Conservation (phyloP, 257 asterid species). For the Handroanthus guayacan region DNA sequence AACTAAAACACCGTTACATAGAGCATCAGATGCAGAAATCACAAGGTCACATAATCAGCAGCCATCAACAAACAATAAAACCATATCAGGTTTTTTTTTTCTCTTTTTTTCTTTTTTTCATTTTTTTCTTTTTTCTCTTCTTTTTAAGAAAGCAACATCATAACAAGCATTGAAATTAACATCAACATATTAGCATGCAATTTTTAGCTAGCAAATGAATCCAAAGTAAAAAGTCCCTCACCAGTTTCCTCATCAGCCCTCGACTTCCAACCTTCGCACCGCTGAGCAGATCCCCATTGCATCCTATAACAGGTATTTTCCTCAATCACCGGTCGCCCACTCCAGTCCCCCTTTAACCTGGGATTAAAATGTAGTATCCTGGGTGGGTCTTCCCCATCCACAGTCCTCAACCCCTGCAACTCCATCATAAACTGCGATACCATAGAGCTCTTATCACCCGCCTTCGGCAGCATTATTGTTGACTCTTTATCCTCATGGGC, state of each 20-base stretch:
- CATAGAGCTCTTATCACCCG: constrained; percentile 43
- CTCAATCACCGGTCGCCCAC: constrained; percentile 82
- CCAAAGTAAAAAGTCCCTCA: constrained; percentile 40
- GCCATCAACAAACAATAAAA: constrained; percentile 28
- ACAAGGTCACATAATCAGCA: constrained; percentile 24
- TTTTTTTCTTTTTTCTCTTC: too few species aligned
- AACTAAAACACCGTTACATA: neutral
- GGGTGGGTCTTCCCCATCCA: constrained; percentile 97
- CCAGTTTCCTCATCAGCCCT: constrained; percentile 88
- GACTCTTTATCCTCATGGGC: constrained; percentile 59
- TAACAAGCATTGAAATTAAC: constrained; percentile 14
- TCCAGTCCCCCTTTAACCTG: constrained; percentile 93
- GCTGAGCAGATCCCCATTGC: constrained; percentile 91
- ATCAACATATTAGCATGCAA: constrained; percentile 22
- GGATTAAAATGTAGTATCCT: constrained; percentile 93
- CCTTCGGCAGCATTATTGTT: constrained; percentile 47
- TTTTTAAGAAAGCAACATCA: neutral
- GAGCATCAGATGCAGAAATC: constrained; percentile 10
- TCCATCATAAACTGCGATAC: constrained; percentile 89
- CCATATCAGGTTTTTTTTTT: neutral
- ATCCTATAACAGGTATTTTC: constrained; percentile 89
- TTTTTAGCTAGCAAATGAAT: constrained; percentile 6
- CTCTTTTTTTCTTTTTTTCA: too few species aligned
- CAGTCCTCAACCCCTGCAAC: constrained; percentile 83
- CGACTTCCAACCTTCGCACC: constrained; percentile 92